Conservation (phyloP, 331 rosid species). For the Stylosanthes scabra region DNA sequence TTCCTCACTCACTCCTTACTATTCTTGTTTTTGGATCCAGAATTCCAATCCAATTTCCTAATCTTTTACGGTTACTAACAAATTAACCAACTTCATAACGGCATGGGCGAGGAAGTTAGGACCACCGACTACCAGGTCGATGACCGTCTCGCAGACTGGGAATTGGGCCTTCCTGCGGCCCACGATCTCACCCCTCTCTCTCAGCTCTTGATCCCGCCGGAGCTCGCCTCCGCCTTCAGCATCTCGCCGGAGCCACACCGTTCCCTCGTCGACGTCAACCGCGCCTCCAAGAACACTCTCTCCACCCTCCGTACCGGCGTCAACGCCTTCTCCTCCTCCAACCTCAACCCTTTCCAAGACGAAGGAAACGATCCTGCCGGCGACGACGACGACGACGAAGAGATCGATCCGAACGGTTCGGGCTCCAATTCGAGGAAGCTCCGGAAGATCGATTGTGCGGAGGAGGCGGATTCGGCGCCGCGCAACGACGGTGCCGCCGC, state of each 20-base stretch:
- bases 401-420: constrained; percentile 54
- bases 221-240: constrained; percentile 87
- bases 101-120: constrained; percentile 86
- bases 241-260: constrained; percentile 76
- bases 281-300: constrained; percentile 74
- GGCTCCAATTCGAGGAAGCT: constrained; percentile 69
- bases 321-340: constrained; percentile 58
- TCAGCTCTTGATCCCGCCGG: constrained; percentile 72
- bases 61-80: not conserved
- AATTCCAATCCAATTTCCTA: constrained; percentile 39
- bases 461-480: constrained; percentile 72
- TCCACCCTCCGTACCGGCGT: constrained; percentile 59
- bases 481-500: constrained; percentile 45
- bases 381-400: constrained; percentile 53
- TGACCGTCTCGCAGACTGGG: constrained; percentile 80
- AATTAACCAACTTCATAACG: not conserved
- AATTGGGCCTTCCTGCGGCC: constrained; percentile 66
- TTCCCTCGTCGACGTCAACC: constrained; percentile 68
- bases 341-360: constrained; percentile 37
- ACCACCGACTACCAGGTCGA: constrained; percentile 49
- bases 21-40: constrained; percentile 27
- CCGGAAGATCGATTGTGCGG: constrained; percentile 60
- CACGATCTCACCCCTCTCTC: constrained; percentile 79
- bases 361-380: constrained; percentile 47
- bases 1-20: not conserved